phyloP scores from a whole-genome alignment of 202 grass and related monocot species.

The Carex sylvatica region DNA sequence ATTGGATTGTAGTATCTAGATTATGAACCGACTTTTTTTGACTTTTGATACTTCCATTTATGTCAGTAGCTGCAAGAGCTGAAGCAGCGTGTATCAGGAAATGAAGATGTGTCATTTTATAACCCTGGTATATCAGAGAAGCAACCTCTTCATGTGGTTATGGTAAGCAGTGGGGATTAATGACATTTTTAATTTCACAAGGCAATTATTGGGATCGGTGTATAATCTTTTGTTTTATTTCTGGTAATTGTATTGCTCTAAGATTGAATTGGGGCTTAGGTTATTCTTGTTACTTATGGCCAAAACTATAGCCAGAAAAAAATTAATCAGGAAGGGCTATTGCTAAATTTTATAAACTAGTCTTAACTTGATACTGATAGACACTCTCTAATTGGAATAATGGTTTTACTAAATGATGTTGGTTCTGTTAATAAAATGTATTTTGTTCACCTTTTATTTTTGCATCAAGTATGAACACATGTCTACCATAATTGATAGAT shows the following conservation, averaged over 20 bases:
- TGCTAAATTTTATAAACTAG: constrained; percentile 1
- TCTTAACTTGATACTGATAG: not conserved
- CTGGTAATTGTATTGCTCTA: not conserved
- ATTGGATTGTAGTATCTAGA: not conserved
- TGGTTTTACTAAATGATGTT: not conserved
- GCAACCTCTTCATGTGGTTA: constrained; percentile 96
- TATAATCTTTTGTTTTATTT: not conserved
- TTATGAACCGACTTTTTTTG: constrained; percentile 30
- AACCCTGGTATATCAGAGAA: constrained; percentile 96
- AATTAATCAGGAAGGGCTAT: not conserved
- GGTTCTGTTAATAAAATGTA: not conserved
- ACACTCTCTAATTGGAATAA: not conserved
- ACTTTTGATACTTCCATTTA: constrained; percentile 46
- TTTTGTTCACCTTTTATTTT: not conserved
- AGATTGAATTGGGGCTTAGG: not conserved
- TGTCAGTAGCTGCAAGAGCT: constrained; percentile 99
- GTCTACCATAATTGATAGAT: not conserved
- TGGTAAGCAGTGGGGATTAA: constrained; percentile 52
- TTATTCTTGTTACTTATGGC: not conserved
- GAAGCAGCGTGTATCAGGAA: constrained; percentile 83
- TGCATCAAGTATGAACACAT: not conserved
- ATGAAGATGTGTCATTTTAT: constrained; percentile 69
- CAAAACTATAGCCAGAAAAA: not conserved
- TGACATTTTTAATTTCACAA: not conserved
- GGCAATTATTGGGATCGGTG: constrained; percentile 6